phyloP scores from a whole-genome alignment of 1,284 basidiomycete genomes.

The Irpex lacteus region DNA sequence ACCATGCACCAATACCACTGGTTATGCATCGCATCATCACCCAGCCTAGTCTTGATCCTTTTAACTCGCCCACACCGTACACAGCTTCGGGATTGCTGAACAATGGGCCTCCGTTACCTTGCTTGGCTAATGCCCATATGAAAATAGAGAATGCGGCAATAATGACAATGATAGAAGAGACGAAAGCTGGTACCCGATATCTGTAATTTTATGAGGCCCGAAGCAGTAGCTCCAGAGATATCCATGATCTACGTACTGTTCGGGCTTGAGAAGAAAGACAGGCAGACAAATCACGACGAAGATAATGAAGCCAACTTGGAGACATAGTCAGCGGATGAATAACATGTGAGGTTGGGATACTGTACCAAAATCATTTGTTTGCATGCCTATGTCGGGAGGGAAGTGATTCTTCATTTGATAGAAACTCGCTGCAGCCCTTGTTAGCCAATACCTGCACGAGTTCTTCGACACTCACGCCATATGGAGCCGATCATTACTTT shows the following conservation, averaged over 20 bases:
- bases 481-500: conserved; percentile 33
- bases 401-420: conserved; percentile 32
- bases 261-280: conserved; percentile 24
- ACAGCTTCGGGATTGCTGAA: conserved; percentile 28
- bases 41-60: conserved; percentile 28
- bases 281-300: conserved; percentile 27
- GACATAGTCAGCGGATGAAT: conserved; percentile 1
- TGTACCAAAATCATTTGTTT: conserved; percentile 32
- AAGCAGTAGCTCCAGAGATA: not conserved
- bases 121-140: conserved; percentile 33
- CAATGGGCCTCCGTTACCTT: conserved; percentile 31
- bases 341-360: conserved; percentile 2
- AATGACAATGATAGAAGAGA: conserved; percentile 28
- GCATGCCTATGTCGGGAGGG: conserved; percentile 24
- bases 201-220: conserved; percentile 11
- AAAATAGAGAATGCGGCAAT: conserved; percentile 30
- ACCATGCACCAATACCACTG: conserved; percentile 29
- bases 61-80: conserved; percentile 24
- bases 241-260: conserved; percentile 7
- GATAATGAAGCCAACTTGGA: conserved; percentile 26
- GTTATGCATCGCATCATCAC: conserved; percentile 32
- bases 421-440: conserved; percentile 26
- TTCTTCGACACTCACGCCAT: conserved; percentile 27
- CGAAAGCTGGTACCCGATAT: conserved; percentile 28
- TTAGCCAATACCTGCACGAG: not conserved